Evolutionary conservation across 257 asterid genomes (phyloP).

Genomic region (Primulina tabacum): DNA sequence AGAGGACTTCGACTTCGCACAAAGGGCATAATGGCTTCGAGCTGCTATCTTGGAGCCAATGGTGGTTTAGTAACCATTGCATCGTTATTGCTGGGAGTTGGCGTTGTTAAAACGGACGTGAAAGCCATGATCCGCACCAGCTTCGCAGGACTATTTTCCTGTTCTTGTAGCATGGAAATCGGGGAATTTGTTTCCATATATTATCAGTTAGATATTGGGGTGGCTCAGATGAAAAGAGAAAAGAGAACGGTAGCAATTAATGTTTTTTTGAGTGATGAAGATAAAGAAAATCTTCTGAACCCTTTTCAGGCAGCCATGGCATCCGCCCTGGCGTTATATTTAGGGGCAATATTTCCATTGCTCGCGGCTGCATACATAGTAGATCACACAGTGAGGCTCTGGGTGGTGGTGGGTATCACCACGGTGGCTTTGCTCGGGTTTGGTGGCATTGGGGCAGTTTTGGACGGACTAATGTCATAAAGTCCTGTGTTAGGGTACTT

Average conservation of each 20-base stretch:
- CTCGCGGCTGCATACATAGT: constrained; percentile 58
- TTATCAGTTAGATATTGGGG: constrained; percentile 63
- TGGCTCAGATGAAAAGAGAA: constrained; percentile 51
- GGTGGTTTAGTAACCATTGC: constrained; percentile 69
- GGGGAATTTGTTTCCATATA: constrained; percentile 73
- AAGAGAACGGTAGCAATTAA: constrained; percentile 2
- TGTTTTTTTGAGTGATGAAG: constrained; percentile 1
- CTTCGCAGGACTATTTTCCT: constrained; percentile 67
- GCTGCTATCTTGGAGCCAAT: constrained; percentile 78
- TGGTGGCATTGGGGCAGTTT: constrained; percentile 56
- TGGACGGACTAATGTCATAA: constrained; percentile 47
- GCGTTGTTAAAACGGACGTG: constrained; percentile 51
- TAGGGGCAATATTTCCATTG: constrained; percentile 61
- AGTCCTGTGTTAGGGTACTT: constrained; percentile 52
- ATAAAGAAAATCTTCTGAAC: constrained; percentile 51
- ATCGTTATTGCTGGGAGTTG: constrained; percentile 69
- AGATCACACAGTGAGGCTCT: constrained; percentile 43
- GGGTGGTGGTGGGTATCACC: constrained; percentile 35
- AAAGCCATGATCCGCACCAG: constrained; percentile 59
- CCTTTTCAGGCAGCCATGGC: constrained; percentile 67
- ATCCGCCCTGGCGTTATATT: constrained; percentile 55
- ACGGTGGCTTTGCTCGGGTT: constrained; percentile 50
- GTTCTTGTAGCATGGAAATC: constrained; percentile 83
- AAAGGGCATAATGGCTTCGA: constrained; percentile 74
- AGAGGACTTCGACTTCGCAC: constrained; percentile 44